Evolutionary conservation across 768 basidiomycete genomes (phyloP).

Genomic region (Tephrocybe rancida): DNA sequence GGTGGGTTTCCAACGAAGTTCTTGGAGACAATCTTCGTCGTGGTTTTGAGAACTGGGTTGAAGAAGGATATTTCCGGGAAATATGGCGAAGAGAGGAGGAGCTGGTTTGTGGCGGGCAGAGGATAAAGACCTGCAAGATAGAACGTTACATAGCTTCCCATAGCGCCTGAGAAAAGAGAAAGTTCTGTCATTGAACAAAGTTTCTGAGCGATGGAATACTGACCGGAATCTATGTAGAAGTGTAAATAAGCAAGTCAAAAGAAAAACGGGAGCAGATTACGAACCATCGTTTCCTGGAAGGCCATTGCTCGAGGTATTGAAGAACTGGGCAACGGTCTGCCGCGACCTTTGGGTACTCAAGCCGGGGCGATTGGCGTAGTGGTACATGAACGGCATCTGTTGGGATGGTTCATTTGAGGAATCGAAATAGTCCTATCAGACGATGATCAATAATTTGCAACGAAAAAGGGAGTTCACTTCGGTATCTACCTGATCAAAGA

Average conservation of each 20-base stretch:
- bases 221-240: slow-evolving; percentile 26
- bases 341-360: slow-evolving; percentile 58
- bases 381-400: slow-evolving; percentile 72
- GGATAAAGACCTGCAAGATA: slow-evolving; percentile 65
- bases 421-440: slow-evolving; percentile 56
- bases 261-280: slow-evolving; percentile 14
- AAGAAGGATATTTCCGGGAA: slow-evolving; percentile 63
- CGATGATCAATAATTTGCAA: neutral
- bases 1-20: slow-evolving; percentile 56
- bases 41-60: slow-evolving; percentile 59
- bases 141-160: slow-evolving; percentile 64
- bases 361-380: slow-evolving; percentile 64
- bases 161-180: slow-evolving; percentile 43
- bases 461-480: no score
- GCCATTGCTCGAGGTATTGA: slow-evolving; percentile 57
- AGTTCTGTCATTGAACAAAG: neutral
- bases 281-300: slow-evolving; percentile 68
- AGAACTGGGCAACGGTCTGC: slow-evolving; percentile 55
- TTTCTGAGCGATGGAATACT: neutral
- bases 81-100: slow-evolving; percentile 62
- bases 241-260: no score
- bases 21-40: slow-evolving; percentile 53
- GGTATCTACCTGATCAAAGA: slow-evolving; percentile 52
- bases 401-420: slow-evolving; percentile 66
- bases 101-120: slow-evolving; percentile 60